phyloP scores from a whole-genome alignment of 495 filamentous ascomycete genomes.

The Aspergillus ostianus region DNA sequence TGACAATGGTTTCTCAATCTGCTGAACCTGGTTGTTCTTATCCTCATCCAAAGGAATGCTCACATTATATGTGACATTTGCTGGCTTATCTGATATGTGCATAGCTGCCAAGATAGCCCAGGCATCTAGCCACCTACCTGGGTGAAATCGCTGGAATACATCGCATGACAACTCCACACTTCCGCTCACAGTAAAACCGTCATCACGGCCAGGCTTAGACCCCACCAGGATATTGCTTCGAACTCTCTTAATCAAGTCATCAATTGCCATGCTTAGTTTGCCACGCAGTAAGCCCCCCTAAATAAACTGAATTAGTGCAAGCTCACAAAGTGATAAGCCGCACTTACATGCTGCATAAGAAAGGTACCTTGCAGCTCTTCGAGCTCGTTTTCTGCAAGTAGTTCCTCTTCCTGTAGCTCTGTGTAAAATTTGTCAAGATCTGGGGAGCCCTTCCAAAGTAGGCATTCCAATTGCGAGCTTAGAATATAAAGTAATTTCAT shows the following conservation, averaged over 20 bases:
- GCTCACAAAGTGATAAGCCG: not conserved
- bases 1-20: not conserved
- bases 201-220: not conserved
- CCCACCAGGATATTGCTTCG: not conserved
- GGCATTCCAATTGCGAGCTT: not conserved
- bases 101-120: slow-evolving; percentile 7
- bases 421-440: not conserved
- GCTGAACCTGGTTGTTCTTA: slow-evolving; percentile 1
- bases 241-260: not conserved
- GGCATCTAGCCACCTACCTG: slow-evolving; percentile 1
- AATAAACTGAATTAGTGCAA: not conserved
- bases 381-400: not conserved
- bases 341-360: not conserved
- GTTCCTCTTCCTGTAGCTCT: not conserved
- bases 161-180: slow-evolving; percentile 4
- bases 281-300: not conserved
- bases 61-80: not conserved
- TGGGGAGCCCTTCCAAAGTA: not conserved
- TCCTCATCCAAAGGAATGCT: slow-evolving; percentile 9
- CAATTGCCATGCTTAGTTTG: not conserved
- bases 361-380: not conserved
- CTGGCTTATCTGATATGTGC: slow-evolving; percentile 11
- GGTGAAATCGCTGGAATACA: slow-evolving; percentile 4
- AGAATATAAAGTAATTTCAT: slow-evolving; percentile 3
- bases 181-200: slow-evolving; percentile 1